Percentiles rank a stretch among this genome's conserved stretches.
phyloP scores from a whole-genome alignment of 2,329 filamentous ascomycete species.

The Colletotrichum tanaceti region DNA sequence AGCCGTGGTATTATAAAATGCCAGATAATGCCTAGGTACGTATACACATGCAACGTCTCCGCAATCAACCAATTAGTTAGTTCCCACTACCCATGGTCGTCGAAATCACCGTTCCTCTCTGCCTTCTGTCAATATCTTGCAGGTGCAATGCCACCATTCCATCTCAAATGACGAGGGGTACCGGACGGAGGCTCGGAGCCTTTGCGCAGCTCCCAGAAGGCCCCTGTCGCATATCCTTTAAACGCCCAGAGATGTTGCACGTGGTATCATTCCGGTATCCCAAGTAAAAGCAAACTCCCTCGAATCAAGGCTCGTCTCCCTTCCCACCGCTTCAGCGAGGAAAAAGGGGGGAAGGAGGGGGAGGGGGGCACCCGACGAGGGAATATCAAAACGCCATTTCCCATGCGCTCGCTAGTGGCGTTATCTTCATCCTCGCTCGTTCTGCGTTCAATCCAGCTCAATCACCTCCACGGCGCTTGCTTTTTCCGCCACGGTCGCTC shows the following conservation, averaged over 20 bases:
- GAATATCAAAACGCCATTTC: constrained; percentile 6
- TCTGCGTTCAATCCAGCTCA: constrained; percentile 34
- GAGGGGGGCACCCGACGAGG: not conserved
- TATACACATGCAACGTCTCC: not conserved
- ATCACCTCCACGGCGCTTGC: constrained; percentile 32
- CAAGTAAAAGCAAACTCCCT: constrained; percentile 26
- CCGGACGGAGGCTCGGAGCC: no score
- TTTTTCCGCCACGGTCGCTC: constrained; percentile 7
- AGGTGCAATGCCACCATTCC: not conserved
- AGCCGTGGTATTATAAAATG: not conserved
- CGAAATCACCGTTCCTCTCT: not conserved
- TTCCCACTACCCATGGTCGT: not conserved
- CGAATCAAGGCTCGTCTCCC: not conserved
- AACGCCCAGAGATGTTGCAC: constrained; percentile 33
- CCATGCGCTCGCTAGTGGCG: not conserved
- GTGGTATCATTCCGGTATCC: constrained; percentile 35
- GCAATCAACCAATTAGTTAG: not conserved
- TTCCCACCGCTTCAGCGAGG: not conserved
- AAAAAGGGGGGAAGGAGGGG: no score
- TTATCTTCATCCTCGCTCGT: not conserved
- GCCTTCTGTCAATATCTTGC: not conserved
- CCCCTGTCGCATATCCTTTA: not conserved
- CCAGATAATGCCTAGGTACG: no score
- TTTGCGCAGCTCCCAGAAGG: not conserved
- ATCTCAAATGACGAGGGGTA: not conserved